Base-by-base conservation (phyloP, 257 asterid species). In the Henckelia pumila region DNA sequence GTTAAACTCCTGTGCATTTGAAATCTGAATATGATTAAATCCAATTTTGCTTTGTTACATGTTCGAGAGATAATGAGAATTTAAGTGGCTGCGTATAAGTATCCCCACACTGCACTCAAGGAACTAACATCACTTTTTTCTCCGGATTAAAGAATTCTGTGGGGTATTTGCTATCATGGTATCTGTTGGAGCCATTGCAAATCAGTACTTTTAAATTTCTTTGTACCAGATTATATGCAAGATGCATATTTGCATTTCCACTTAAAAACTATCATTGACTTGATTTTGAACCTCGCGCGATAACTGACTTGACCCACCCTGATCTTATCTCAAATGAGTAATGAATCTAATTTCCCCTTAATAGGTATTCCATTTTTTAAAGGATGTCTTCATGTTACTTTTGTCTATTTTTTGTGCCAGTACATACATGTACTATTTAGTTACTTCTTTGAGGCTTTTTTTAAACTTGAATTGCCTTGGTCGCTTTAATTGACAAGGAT, bases 401-500 rank as follows among this genome's bases (percentile, higher is more conserved):
- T 49, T 37, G 37, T 56, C 50, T 11, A 40, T 8, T 37, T 13
- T 19, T 2, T 61, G 30, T 61, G 67, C 21, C 61, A n/a, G 57
- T 53, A 32, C 30, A 47, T 64, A 17, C 0, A 60, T 44, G 70
- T 4, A 58, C 30, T 57, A 55, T 20, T 64, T 61, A 61, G 32
- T 56, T 60, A 32, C 57, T 63, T 37, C 17, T 40, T 71, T 71
- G n/a, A 8, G 14, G 58, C 26, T 17, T 52, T 47, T 22, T 61
- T 21, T 5, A 2, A 52, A 52, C 3, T 50, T 37, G 59, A 57
- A 26, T 64, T 24, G 37, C 56, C 44, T 37, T 23, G 59, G 37
- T 55, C 20, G 62, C 64, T 61, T 35, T 60, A 28, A 26, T 33
- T 60, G 59, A 56, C 17, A 30, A 17, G 56, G 20, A 25, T 47